These are phyloP conservation scores for Clavaria fumosa DNA, from an alignment of 768 basidiomycete genomes.

Conservation along the genomic window DNA sequence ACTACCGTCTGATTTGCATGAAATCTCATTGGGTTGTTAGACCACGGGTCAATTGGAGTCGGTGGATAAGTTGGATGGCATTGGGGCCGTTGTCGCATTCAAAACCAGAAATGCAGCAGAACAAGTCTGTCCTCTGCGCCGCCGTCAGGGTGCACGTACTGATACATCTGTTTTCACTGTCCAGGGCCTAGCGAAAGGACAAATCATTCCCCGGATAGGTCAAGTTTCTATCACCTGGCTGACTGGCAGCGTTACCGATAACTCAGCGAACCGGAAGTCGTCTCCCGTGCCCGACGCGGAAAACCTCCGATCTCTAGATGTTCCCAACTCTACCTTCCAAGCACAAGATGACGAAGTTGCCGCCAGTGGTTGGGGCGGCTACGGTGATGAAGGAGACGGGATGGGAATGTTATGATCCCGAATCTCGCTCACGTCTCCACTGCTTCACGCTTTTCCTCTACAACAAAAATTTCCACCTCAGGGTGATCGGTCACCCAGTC, in stretches of 20 bases:
- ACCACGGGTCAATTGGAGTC: constrained; percentile 57
- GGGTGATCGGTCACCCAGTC: too few species aligned
- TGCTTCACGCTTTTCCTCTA: too few species aligned
- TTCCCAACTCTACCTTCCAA: constrained; percentile 20
- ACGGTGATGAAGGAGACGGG: constrained; percentile 51
- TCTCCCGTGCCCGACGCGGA: constrained; percentile 10
- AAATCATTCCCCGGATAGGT: constrained; percentile 49
- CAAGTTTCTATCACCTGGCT: constrained; percentile 56
- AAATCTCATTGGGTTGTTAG: constrained; percentile 22
- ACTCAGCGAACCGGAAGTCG: constrained; percentile 6
- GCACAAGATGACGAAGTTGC: constrained; percentile 45
- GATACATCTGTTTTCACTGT: constrained; percentile 8
- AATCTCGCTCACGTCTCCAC: too few species aligned
- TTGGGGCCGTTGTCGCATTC: constrained; percentile 54
- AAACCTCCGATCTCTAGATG: constrained; percentile 16
- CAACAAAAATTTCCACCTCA: too few species aligned
- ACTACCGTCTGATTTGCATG: not conserved
- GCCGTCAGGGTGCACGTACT: not conserved
- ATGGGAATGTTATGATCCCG: constrained; percentile 68
- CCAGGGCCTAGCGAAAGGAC: constrained; percentile 64
- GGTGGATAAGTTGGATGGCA: constrained; percentile 36
- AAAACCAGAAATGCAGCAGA: constrained; percentile 60
- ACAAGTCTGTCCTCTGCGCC: constrained; percentile 32
- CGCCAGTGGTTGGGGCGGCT: constrained; percentile 61
- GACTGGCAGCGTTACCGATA: constrained; percentile 19